phyloP scores from a whole-genome alignment of 371 early-diverging fungal genomes.

The Mortierella sp. region DNA sequence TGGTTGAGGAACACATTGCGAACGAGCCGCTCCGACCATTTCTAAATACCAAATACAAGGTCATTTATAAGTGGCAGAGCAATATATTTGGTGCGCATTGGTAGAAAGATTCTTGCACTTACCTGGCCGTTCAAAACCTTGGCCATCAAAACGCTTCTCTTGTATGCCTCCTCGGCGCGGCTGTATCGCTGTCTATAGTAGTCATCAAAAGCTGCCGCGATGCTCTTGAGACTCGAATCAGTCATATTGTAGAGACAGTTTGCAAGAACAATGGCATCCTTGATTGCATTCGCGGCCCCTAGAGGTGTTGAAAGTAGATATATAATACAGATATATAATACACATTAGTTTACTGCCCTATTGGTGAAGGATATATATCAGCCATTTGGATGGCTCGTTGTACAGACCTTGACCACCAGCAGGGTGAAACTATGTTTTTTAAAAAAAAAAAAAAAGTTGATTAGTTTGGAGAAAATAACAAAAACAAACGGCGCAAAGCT shows the following conservation, averaged over 20 bases:
- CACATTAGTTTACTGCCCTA: not conserved
- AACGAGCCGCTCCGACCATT: not conserved
- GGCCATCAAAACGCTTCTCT: not conserved
- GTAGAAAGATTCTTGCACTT: not conserved
- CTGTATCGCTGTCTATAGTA: conserved; percentile 23
- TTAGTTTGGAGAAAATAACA: too few species aligned
- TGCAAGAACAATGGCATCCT: conserved; percentile 30
- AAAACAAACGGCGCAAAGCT: too few species aligned
- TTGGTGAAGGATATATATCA: too few species aligned
- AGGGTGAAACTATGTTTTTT: too few species aligned
- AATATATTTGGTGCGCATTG: not conserved
- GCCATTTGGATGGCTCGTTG: not conserved
- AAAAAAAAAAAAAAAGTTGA: too few species aligned
- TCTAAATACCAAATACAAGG: not conserved
- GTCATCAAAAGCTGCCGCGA: conserved; percentile 16
- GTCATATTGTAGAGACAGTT: conserved; percentile 25
- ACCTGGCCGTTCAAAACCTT: too few species aligned
- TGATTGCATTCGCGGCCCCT: conserved; percentile 38
- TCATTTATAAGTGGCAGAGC: too few species aligned
- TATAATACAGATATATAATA: not conserved
- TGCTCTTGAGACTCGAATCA: not conserved
- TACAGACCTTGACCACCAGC: not conserved
- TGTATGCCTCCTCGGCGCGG: conserved; percentile 1
- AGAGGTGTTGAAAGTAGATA: not conserved
- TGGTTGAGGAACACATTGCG: conserved; percentile 9